Percentiles rank a stretch among this genome's conserved stretches.
Conservation (phyloP, 176 grass and related monocot genomes). For the Dendrocalamus sinicus region DNA sequence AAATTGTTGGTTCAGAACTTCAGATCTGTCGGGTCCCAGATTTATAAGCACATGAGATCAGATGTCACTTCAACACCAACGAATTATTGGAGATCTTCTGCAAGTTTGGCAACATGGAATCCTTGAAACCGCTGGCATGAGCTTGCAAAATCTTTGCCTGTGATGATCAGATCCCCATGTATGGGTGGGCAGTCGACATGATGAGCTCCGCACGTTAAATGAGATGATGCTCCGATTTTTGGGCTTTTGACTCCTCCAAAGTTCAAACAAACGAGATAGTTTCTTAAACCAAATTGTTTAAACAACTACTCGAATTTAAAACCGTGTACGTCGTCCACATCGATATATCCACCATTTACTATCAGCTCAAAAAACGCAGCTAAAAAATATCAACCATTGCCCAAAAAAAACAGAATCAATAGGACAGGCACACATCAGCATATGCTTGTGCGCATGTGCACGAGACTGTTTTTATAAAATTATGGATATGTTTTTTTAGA, state of each 20-base stretch:
- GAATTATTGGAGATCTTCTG: not conserved
- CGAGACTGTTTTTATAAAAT: no score
- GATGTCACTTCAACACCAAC: not conserved
- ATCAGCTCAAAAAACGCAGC: no score
- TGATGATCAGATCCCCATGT: not conserved
- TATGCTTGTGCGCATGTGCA: no score
- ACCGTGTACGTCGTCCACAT: accelerated
- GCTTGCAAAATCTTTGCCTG: not conserved
- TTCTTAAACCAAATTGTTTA: no score
- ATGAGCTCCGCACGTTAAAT: not conserved
- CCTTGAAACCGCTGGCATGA: not conserved
- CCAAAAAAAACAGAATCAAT: no score
- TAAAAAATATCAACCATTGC: no score
- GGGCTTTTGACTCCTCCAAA: no score
- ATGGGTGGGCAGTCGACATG: not conserved
- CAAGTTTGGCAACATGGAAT: not conserved
- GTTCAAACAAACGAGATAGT: accelerated
- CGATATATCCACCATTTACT: no score
- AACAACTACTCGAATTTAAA: no score
- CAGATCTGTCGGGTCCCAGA: conserved; percentile 27
- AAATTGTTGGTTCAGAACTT: conserved; percentile 23
- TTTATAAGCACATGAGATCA: conserved; percentile 55
- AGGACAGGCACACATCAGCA: no score
- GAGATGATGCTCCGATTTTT: not conserved
- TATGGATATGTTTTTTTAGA: no score